Percentiles rank a stretch among this genome's conserved stretches.
These are phyloP conservation scores for Bondarzewia mesenterica DNA, from an alignment of 1,284 basidiomycete species.

Conservation along the genomic window DNA sequence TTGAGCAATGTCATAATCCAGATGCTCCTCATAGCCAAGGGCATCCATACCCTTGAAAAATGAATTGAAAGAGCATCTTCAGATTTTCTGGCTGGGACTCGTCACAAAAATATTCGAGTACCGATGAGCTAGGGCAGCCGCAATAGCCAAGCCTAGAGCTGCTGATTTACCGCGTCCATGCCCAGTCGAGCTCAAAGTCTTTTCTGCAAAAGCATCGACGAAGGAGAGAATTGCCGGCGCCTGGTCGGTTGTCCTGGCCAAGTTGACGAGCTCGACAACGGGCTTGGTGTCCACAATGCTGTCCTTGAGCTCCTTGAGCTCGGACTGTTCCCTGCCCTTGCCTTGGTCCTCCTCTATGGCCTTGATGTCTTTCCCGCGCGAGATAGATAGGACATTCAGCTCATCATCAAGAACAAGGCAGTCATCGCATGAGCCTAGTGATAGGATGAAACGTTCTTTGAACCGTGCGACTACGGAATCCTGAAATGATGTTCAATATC, in stretches of 20 bases:
- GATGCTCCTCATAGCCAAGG: conserved; percentile 94
- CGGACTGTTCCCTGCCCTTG: conserved; percentile 50
- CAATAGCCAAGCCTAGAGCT: conserved; percentile 88
- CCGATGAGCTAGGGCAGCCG: conserved; percentile 88
- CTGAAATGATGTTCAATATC: conserved; percentile 89
- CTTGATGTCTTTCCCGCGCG: conserved; percentile 90
- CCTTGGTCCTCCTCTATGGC: conserved; percentile 53
- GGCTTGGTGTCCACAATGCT: conserved; percentile 81
- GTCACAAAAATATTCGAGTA: conserved; percentile 99
- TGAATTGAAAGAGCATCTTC: conserved; percentile 98
- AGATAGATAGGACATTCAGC: conserved; percentile 94
- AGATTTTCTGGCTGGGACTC: conserved; percentile 94
- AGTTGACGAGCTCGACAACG: conserved; percentile 82
- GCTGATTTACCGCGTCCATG: conserved; percentile 98
- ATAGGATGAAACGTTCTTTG: conserved; percentile 97
- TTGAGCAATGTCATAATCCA: conserved; percentile 95
- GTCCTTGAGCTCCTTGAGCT: conserved; percentile 79
- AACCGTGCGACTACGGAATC: conserved; percentile 90
- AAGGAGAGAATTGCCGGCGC: conserved; percentile 89
- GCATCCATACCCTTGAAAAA: conserved; percentile 96
- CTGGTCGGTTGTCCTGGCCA: conserved; percentile 93
- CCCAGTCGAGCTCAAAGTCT: conserved; percentile 88
- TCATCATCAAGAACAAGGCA: conserved; percentile 97
- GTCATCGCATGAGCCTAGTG: conserved; percentile 84
- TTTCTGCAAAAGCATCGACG: conserved; percentile 86